Evolutionary conservation across 495 filamentous ascomycete genomes (phyloP), one percentile per base, ranked within the genome.

Genomic region (Neurospora tetrasperma): DNA sequence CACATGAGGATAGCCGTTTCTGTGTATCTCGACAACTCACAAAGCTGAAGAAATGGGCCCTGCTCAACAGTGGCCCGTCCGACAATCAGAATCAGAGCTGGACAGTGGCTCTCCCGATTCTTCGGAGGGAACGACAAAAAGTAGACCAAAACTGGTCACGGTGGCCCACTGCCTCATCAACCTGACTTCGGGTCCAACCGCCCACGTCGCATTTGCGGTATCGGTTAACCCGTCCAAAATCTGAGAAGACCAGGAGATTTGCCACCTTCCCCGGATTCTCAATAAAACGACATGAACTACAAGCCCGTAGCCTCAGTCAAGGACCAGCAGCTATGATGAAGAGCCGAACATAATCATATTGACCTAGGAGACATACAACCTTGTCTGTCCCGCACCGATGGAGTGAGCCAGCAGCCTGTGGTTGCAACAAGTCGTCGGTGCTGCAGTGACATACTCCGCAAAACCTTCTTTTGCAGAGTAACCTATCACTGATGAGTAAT

Each of bases 361-460:
- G 48, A 59, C 54, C 42, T 31, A 59, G 23, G 27, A n/a, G 23
- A 39, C 48, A 54, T 71, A 46, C 70, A 71, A 71, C 48, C 48
- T 59, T 59, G 48, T 59, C 11, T 27, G 48, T 59, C 5, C 48
- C 48, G 48, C 11, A 23, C 20, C 46, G 20, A 20, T 11, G 20
- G 48, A 59, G 11, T 12, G 48, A 59, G 48, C 48, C 20, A 59
- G 20, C 48, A 27, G 20, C 23, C 48, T 59, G 48, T 59, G 48
- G 48, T 59, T 59, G 27, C 48, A 31, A 59, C 48, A 59, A 59
- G 20, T 59, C 48, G 48, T 59, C 48, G 20, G 5, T 59, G 48
- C 48, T 59, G 48, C 48, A 23, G 39, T 31, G 43, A 41, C 69
- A 73, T 74, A 75, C 42, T 59, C 74, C 72, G 74, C 72, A 72